Evolutionary conservation across 2,329 filamentous ascomycete species (phyloP).

Genomic region (Fusarium algeriense): DNA sequence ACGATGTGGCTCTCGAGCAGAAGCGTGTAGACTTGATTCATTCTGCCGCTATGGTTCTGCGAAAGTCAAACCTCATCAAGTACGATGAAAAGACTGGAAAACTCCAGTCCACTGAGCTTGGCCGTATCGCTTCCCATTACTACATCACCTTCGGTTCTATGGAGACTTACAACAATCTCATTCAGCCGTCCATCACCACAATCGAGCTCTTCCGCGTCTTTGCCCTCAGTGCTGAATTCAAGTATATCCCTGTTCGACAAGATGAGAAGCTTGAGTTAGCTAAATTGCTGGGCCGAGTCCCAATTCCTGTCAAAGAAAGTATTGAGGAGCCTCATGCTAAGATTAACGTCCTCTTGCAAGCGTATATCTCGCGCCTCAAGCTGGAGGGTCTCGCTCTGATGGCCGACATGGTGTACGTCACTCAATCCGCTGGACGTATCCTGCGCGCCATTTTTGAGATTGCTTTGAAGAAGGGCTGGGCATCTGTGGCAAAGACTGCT

Average conservation of each 20-base stretch:
- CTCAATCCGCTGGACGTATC: conserved; percentile 96
- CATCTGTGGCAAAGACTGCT: conserved; percentile 90
- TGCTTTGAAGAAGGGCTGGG: conserved; percentile 96
- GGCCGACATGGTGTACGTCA: conserved; percentile 99
- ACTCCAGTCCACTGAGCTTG: conserved; percentile 91
- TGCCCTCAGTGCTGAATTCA: conserved; percentile 96
- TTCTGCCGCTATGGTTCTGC: conserved; percentile 87
- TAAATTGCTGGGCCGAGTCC: conserved; percentile 88
- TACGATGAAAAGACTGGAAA: conserved; percentile 95
- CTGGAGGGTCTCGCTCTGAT: conserved; percentile 94
- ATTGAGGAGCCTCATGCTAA: conserved; percentile 97
- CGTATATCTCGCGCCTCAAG: conserved; percentile 94
- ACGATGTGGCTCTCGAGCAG: conserved; percentile 91
- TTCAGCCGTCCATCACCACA: conserved; percentile 90
- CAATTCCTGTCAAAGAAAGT: conserved; percentile 96
- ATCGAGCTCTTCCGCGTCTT: conserved; percentile 98
- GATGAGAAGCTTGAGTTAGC: conserved; percentile 97
- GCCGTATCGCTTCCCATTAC: conserved; percentile 96
- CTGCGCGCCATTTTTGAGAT: conserved; percentile 97
- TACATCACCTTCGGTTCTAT: conserved; percentile 98
- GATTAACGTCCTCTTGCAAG: conserved; percentile 97
- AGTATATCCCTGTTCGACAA: conserved; percentile 97
- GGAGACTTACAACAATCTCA: conserved; percentile 95
- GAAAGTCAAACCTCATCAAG: conserved; percentile 89
- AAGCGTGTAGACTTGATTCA: conserved; percentile 98